phyloP scores from a whole-genome alignment of 768 basidiomycete genomes.

The Leucocoprinus sp. region DNA sequence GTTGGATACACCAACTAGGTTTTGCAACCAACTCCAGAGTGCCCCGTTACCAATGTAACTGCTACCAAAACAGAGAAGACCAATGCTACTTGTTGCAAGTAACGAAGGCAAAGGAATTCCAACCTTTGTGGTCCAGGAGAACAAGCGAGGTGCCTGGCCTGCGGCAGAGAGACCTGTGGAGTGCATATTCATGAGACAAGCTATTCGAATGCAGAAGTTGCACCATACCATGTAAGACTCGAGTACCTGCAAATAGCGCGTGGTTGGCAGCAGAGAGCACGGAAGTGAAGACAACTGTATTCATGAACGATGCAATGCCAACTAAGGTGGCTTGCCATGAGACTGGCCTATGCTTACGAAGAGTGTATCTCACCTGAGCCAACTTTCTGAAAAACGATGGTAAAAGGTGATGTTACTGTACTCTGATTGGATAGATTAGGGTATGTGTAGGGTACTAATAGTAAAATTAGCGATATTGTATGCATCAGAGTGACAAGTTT shows the following conservation, averaged over 20 bases:
- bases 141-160: conserved; percentile 64
- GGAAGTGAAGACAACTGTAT: conserved; percentile 75
- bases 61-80: conserved; percentile 64
- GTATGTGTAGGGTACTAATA: conserved; percentile 65
- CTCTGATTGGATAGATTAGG: conserved; percentile 63
- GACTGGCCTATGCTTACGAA: background rate
- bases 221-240: conserved; percentile 58
- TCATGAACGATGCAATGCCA: conserved; percentile 75
- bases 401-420: conserved; percentile 80
- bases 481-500: conserved; percentile 2
- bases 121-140: conserved; percentile 52
- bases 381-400: conserved; percentile 70
- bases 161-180: conserved; percentile 44
- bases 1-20: conserved; percentile 83
- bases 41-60: conserved; percentile 71
- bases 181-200: background rate
- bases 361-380: conserved; percentile 52
- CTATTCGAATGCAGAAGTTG: background rate
- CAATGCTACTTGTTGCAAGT: conserved; percentile 65
- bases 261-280: conserved; percentile 84
- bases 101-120: conserved; percentile 73
- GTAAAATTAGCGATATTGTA: background rate
- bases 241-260: conserved; percentile 77
- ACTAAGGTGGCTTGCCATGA: conserved; percentile 28
- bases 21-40: conserved; percentile 82